Conservation (phyloP, 306 rosid species). For the Carpinus viminea region DNA sequence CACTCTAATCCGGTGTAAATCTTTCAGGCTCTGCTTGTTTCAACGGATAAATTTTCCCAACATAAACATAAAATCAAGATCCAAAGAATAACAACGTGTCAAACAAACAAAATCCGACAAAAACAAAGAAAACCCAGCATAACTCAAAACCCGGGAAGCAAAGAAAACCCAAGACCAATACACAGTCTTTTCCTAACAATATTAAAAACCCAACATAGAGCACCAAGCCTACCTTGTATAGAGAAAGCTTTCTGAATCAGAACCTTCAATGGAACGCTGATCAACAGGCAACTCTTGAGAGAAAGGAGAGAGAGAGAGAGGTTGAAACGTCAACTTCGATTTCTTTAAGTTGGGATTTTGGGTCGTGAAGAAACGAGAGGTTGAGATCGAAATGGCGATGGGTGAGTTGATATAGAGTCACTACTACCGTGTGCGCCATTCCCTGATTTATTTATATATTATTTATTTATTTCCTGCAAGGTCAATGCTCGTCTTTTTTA, state of each 20-base stretch:
- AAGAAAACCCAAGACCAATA: background rate
- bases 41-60: too few relatives aligned
- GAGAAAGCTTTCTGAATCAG: background rate
- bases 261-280: background rate
- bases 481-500: too few relatives aligned
- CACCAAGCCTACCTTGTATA: slow-evolving; percentile 13
- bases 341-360: background rate
- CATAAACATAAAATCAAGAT: background rate
- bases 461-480: too few relatives aligned
- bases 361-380: background rate
- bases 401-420: background rate
- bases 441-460: too few relatives aligned
- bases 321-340: background rate
- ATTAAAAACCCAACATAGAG: background rate
- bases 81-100: background rate
- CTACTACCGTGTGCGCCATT: background rate
- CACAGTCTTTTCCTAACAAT: background rate
- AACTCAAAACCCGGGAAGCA: background rate
- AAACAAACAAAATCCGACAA: background rate
- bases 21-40: background rate
- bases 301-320: background rate
- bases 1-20: background rate
- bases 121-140: background rate
- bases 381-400: background rate
- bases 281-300: background rate